Evolutionary conservation across 2,329 filamentous ascomycete species (phyloP), one percentile per base, ranked within the genome.

Genomic region (Emmonsia crescens): DNA sequence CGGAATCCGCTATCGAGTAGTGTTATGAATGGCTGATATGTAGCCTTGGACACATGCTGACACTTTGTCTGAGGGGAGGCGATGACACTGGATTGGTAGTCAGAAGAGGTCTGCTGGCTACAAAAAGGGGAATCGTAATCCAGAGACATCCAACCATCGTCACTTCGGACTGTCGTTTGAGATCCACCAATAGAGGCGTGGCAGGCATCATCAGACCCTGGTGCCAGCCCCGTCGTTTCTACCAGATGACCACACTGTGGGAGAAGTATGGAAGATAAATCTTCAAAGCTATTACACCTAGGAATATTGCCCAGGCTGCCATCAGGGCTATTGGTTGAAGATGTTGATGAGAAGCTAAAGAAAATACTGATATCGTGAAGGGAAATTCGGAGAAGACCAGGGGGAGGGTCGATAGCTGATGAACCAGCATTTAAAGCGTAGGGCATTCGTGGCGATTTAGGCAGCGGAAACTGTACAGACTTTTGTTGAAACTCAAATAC

Each of bases 1-100:
- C 61, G 65, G 10, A 76, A 60, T 4, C 66, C 72, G n/a, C 62
- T 59, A 14, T 68, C 66, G 5, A 76, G 62, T 3, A 76, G 64
- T 3, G 57, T 60, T 29, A 63, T 29, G 10, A 70, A 61, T 0
- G 6, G 10, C 33, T 27, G 31, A 49, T 33, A 51, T 19, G 31
- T 5, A 36, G 33, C n/a, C 33, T 24, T 55, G 19, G 24, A 24
- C 6, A 16, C 29, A 12, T 58, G 29, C 36, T 19, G 5, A 49
- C 4, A 3, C 52, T 61, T 59, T 60, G 46, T 21, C 14, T 36
- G 16, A 8, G 16, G 19, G 44, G 54, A 40, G 24, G 21, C 3
- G 2, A 40, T 9, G 10, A 14, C 46, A 27, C 27, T 42, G n/a
- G 56, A 62, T 38, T 33, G 57, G n/a, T 1, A 49, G n/a, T 31